Evolutionary conservation across 139 green algal genomes (phyloP), one percentile per base, ranked within the genome.

Genomic region (Chara braunii): DNA sequence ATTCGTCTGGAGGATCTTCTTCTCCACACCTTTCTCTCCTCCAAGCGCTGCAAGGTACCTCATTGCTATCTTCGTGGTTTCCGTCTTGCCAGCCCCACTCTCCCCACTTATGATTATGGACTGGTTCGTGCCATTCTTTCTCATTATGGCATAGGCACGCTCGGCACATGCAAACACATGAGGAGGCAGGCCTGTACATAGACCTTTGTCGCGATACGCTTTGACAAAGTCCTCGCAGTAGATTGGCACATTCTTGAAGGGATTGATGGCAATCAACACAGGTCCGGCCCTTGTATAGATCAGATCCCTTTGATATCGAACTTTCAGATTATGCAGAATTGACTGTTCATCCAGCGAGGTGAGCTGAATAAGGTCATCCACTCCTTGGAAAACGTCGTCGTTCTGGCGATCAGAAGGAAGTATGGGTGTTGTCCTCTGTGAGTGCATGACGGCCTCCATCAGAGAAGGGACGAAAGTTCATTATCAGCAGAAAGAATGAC

Each of bases 31-130:
- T 1, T 42, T 36, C 9, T 23, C 45, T 29, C 78, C 81, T 14
- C 87, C 85, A 68, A 88, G 80, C 61, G 83, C 89, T 0, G 87
- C 87, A 31, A 94, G 66, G 52, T 94, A 94, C 64, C 90, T 78
- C 93, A 99, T 99, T 55, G 98, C 90, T 18, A 97, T 83, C 83
- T 99, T 99, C 65, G 85, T 91, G 26, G 93, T 99, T 82, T 99
- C 93, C 29, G 93, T 99, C 78, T 99, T 99, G 24, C 93, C 93
- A 18, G 93, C 93, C 23, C 93, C 93, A n/a, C 82, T 93, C 83
- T 99, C 93, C 3, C 93, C 93, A 33, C 50, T 75, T 22, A 85
- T 67, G 6, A 85, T 65, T 30, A 85, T 74, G 8, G 51, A 75
- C 60, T 85, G 76, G 14, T 32, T 64, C 32, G 57, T 8, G 26